Evolutionary conservation across 2,329 filamentous ascomycete species (phyloP).

Genomic region (Fusarium gaditjirri): DNA sequence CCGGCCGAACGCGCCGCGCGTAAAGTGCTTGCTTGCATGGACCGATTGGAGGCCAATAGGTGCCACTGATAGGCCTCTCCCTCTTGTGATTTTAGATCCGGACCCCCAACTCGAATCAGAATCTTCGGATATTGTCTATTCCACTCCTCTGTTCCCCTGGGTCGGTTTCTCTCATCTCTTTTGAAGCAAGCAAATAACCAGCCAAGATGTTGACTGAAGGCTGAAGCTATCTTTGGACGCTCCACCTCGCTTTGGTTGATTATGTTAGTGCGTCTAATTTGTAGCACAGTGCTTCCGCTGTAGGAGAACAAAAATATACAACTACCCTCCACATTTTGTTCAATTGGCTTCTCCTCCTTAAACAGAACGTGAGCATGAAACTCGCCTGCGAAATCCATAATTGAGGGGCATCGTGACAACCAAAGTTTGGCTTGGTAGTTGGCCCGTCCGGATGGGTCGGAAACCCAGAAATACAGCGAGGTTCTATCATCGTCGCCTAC

Average conservation of each 20-base stretch:
- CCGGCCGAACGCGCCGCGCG: conserved; percentile 28
- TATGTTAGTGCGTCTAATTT: neutral
- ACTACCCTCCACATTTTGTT: neutral
- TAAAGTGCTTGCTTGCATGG: conserved; percentile 42
- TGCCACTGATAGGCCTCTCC: neutral
- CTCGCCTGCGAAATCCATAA: conserved; percentile 3
- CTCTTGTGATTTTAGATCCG: neutral
- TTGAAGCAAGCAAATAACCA: neutral
- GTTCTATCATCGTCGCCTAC: conserved; percentile 4
- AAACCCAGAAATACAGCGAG: neutral
- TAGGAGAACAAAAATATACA: neutral
- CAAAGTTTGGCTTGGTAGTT: neutral
- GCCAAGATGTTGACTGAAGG: neutral
- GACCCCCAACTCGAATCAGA: neutral
- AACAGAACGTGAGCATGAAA: conserved; percentile 13
- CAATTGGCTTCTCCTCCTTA: neutral
- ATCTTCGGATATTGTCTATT: neutral
- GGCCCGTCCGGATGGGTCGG: neutral
- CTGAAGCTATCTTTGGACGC: neutral
- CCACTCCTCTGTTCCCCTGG: neutral
- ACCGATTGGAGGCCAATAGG: neutral
- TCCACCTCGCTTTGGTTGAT: neutral
- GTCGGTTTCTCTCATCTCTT: neutral
- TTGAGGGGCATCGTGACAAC: conserved; percentile 9
- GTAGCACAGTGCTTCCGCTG: neutral